Evolutionary conservation across 495 filamentous ascomycete species (phyloP).

Genomic region (Daldinia loculata): DNA sequence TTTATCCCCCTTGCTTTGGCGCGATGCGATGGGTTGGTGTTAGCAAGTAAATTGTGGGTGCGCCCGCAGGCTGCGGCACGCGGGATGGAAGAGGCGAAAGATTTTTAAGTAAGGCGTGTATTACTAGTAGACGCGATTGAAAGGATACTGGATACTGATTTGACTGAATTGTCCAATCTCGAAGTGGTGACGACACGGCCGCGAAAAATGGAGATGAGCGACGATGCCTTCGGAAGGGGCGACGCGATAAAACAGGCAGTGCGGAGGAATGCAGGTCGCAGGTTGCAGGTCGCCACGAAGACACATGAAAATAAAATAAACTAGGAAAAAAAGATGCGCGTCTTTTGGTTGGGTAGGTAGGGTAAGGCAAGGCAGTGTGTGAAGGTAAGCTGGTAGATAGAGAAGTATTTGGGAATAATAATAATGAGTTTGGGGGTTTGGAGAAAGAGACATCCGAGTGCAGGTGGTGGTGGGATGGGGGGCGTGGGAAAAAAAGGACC

Average conservation of each 20-base stretch:
- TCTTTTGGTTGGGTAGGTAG: slow-evolving; percentile 52
- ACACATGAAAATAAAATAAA: slow-evolving; percentile 31
- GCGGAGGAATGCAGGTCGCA: slow-evolving; percentile 34
- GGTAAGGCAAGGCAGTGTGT: slow-evolving; percentile 19
- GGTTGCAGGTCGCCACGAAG: slow-evolving; percentile 31
- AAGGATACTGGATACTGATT: slow-evolving; percentile 21
- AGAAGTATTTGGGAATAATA: slow-evolving; percentile 32
- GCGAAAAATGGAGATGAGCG: slow-evolving; percentile 49
- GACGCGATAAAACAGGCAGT: slow-evolving; percentile 38
- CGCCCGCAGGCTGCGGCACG: slow-evolving; percentile 22
- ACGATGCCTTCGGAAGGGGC: slow-evolving; percentile 41
- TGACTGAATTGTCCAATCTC: slow-evolving; percentile 42
- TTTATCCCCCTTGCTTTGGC: slow-evolving; percentile 22
- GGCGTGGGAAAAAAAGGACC: slow-evolving; percentile 32
- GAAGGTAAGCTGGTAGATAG: slow-evolving; percentile 53
- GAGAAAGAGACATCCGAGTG: slow-evolving; percentile 29
- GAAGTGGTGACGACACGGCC: slow-evolving; percentile 54
- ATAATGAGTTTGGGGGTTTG: slow-evolving; percentile 37
- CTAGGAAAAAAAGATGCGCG: slow-evolving; percentile 13
- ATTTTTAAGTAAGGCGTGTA: slow-evolving; percentile 28
- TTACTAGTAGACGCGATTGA: slow-evolving; percentile 39
- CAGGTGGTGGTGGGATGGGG: slow-evolving; percentile 13
- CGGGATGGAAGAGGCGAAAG: slow-evolving; percentile 22
- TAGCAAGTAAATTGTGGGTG: slow-evolving; percentile 21
- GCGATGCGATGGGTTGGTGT: slow-evolving; percentile 23